Base-by-base conservation (phyloP, 1,284 basidiomycete genomes). In the Boletellus dicymbophilus region DNA sequence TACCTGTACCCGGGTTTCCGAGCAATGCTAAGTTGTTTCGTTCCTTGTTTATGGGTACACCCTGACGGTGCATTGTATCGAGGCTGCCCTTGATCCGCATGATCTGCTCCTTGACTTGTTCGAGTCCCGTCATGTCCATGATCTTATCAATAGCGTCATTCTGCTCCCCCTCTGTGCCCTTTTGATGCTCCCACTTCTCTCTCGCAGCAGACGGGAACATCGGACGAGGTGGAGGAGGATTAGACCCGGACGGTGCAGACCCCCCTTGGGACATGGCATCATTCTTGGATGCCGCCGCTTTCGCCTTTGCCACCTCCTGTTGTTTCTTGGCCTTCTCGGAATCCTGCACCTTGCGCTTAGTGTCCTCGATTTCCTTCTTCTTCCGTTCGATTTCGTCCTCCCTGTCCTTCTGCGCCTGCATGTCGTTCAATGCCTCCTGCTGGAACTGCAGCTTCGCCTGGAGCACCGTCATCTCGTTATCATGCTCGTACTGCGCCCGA, bases 1-100 rank as follows among this genome's bases (percentile, higher is more conserved):
- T 37, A 80, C 82, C 81, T 57, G 82, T 84, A n/a, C 82, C 81
- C 6, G 81, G 82, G 57, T 84, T 84, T 9, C 81, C 82, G 1
- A 83, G 71, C 15, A 84, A 66, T n/a, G 71, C 72, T 7, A 75
- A 70, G 56, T 84, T 82, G 51, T 81, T 75, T 3, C 81, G 68
- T 42, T 83, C 80, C n/a, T 71, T 66, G 21, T 75, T 71, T n/a
- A 80, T 55, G 4, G 75, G 70, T 0, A 69, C 60, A 8, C 66
- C 67, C 63, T 85, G 81, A 9, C 80, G 71, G 11, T 57, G 67
- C 40, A 68, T 65, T 1, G 70, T 64, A 13, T 82, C 82, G 12
- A 84, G 77, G 53, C 76, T 77, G 15, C 65, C 73, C 51, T 81
- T 77, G 52, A 83, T 77, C 2, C 55, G 52, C 26, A 84, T 68